Evolutionary conservation across 2,329 filamentous ascomycete genomes (phyloP).

Genomic region (Scytalidium sp.): DNA sequence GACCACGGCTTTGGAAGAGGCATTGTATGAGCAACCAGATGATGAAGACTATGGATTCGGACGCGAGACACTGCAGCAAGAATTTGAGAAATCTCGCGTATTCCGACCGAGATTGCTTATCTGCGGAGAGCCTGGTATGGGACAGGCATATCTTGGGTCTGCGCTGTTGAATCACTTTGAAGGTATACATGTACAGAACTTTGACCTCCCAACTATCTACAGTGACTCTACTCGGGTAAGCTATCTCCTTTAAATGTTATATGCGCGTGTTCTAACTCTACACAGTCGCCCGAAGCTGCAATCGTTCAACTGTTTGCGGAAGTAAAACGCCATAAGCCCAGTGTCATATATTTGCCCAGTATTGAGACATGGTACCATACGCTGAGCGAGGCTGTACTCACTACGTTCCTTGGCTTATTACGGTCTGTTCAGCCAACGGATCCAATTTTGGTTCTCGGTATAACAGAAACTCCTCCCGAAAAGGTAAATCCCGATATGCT

Average conservation of each 20-base stretch:
- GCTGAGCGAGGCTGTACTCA: conserved; percentile 62
- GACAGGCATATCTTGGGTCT: conserved; percentile 82
- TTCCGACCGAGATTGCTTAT: conserved; percentile 88
- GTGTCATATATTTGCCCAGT: conserved; percentile 90
- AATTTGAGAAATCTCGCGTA: conserved; percentile 83
- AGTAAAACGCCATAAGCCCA: conserved; percentile 90
- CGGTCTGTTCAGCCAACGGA: conserved; percentile 85
- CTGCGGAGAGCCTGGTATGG: conserved; percentile 82
- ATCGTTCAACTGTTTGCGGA: conserved; percentile 90
- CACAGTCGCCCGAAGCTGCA: conserved; percentile 63
- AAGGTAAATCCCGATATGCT: conserved; percentile 63
- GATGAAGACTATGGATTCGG: conserved; percentile 82
- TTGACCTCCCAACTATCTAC: conserved; percentile 84
- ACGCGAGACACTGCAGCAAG: conserved; percentile 69
- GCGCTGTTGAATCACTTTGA: conserved; percentile 90
- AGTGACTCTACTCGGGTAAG: conserved; percentile 75
- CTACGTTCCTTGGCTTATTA: conserved; percentile 80
- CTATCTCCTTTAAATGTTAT: conserved; percentile 10
- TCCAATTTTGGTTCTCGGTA: conserved; percentile 82
- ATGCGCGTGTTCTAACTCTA: conserved; percentile 8
- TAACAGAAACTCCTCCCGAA: conserved; percentile 67
- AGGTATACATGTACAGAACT: conserved; percentile 89
- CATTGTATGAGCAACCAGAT: conserved; percentile 83
- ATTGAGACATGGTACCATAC: conserved; percentile 80
- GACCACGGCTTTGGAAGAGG: conserved; percentile 87